A percentile compares a stretch with the other conserved stretches of the same genome.
phyloP scores from a whole-genome alignment of 305 asterid species.

The Ilex paraguariensis region DNA sequence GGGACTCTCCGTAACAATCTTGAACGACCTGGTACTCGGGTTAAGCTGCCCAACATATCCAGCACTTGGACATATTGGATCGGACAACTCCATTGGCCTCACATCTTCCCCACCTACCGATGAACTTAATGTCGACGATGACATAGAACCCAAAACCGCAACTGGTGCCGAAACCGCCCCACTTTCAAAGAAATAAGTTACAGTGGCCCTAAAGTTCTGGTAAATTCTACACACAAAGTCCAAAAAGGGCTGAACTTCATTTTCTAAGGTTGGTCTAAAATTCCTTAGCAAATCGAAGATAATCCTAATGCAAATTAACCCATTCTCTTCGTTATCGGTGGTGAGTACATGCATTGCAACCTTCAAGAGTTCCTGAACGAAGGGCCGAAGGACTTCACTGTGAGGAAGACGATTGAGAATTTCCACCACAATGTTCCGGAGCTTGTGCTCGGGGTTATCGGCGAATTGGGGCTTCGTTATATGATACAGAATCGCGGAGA shows the following conservation, averaged over 20 bases:
- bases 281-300: constrained; percentile 95
- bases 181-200: constrained; percentile 88
- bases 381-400: constrained; percentile 93
- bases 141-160: too few relatives aligned
- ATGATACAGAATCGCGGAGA: constrained; percentile 65
- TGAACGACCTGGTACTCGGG: constrained; percentile 94
- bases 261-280: constrained; percentile 86
- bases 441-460: constrained; percentile 90
- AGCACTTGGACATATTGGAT: constrained; percentile 64
- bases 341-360: constrained; percentile 95
- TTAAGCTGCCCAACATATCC: constrained; percentile 69
- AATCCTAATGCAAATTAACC: constrained; percentile 88
- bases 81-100: constrained; percentile 73
- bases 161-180: constrained; percentile 74
- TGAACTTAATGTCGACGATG: constrained; percentile 21
- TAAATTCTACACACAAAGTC: constrained; percentile 97
- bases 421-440: constrained; percentile 79
- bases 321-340: constrained; percentile 90
- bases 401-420: constrained; percentile 95
- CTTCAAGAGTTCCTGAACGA: constrained; percentile 91
- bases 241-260: constrained; percentile 96
- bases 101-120: constrained; percentile 68
- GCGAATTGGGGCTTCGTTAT: constrained; percentile 84
- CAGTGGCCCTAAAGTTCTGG: constrained; percentile 89
- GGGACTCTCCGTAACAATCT: constrained; percentile 97